Evolutionary conservation across 306 rosid genomes (phyloP).

Genomic region (Dalbergia cultrata): DNA sequence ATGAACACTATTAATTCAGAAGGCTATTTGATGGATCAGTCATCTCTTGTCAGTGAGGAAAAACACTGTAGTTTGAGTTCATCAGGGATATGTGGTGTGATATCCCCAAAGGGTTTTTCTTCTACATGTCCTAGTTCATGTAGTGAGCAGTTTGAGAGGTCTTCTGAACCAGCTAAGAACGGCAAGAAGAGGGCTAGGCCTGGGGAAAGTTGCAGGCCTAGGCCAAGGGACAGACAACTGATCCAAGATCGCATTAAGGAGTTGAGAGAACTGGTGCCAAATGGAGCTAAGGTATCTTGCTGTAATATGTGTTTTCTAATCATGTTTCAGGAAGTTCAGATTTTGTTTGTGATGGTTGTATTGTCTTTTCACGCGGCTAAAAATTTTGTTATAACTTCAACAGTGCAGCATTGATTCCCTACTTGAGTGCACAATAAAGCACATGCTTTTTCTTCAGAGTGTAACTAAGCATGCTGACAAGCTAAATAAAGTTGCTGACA

Average conservation of each 20-base stretch:
- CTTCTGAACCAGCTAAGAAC: conserved; percentile 79
- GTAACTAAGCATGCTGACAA: conserved; percentile 88
- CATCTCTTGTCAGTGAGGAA: conserved; percentile 70
- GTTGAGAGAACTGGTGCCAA: conserved; percentile 91
- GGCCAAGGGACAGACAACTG: conserved; percentile 98
- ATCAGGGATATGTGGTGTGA: conserved; percentile 67
- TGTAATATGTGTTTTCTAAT: conserved; percentile 28
- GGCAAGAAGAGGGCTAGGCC: conserved; percentile 90
- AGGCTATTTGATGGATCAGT: conserved; percentile 67
- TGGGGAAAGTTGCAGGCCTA: conserved; percentile 92
- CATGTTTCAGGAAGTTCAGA: conserved; percentile 30
- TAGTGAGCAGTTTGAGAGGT: conserved; percentile 79
- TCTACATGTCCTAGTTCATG: conserved; percentile 76
- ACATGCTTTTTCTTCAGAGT: conserved; percentile 92
- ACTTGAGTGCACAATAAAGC: conserved; percentile 90
- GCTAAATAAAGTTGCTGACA: conserved; percentile 68
- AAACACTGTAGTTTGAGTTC: conserved; percentile 74
- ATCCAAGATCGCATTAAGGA: conserved; percentile 99
- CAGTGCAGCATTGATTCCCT: conserved; percentile 98
- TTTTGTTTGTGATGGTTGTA: conserved; percentile 40
- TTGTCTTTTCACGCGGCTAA: conserved; percentile 49
- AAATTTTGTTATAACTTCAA: conserved; percentile 38
- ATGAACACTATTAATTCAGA: conserved; percentile 61
- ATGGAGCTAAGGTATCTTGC: conserved; percentile 84
- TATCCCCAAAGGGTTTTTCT: conserved; percentile 82